Base-by-base conservation (phyloP, 306 rosid species). In the Quercus engelmannii region DNA sequence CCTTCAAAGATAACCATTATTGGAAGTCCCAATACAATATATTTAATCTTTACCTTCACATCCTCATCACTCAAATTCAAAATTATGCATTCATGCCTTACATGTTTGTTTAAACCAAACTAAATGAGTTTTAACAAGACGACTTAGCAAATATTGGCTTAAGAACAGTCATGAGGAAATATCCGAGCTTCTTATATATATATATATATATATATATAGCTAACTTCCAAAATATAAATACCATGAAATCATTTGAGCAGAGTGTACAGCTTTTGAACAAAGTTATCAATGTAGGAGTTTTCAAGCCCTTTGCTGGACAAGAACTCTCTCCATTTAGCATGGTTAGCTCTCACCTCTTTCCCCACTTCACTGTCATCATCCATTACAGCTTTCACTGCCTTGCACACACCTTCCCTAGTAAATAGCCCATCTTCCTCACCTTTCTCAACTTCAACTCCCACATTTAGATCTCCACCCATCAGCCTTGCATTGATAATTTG, bases 391-490 rank as follows among this genome's bases (percentile, higher is more conserved):
- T 23, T 74, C 78, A 86, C 69, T 1, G 83, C 85, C 52, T 73
- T 52, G 8, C 74, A 76, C 35, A 83, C 87, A 25, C 81, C 74
- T 46, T 77, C 89, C 59, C 26, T 83, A 1, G 25, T 73, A 51
- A 86, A 83, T 17, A 23, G 4, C 2, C 89, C 89, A 28, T 83
- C 79, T 71, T 83, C 87, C 10, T 86, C 87, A 17, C 79, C 76
- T 71, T 67, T 80, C 78, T 83, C 17, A 49, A 49, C 54, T 49
- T 49, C 54, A 12, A 49, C 17, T 49, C 54, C 54, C 17, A 49
- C 54, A 19, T 73, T 80, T 55, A 86, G 57, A 30, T 49, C 5
- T 1, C 31, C 54, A 12, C 87, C 14, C 80, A 86, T 14, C 43
- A 75, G 17, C 65, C 83, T 70, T 11, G 85, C 89, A 14, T 61